Evolutionary conservation across 805 yeast species (phyloP), one percentile per base, ranked within the genome.

Genomic region (Isabelozyma gotoi): DNA sequence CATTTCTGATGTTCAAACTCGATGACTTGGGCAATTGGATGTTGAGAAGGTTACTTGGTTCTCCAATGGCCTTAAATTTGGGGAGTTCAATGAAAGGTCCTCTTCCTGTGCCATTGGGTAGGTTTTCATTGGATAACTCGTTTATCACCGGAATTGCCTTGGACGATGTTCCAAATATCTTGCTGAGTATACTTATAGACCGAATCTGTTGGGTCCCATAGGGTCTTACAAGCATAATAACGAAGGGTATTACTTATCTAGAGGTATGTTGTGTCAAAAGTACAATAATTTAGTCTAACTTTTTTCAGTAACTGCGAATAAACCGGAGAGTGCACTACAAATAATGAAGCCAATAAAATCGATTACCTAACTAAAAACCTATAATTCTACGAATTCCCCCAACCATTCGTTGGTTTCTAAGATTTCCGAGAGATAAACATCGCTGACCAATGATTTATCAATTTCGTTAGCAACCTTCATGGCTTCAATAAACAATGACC

Each of bases 61-160:
- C 41, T 2, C 80, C 81, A 11, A 75, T 46, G 3, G 76, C 68
- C 33, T 62, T 63, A 49, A 73, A 76, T 8, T 52, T 45, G 3
- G 76, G 73, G 7, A 74, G 60, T 44, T 72, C 77, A 19, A 66
- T 63, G 49, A 74, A 74, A 7, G 78, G 77, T 1, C 78, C 80
- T 14, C 53, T 55, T 0, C 77, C 79, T 0, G 79, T 69, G 3
- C 65, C 66, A n/a, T 50, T 53, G 2, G 77, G 73, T 20, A 51
- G 40, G 17, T 39, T 36, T 5, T 48, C 46, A 27, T 33, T 49
- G 7, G 54, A 38, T 10, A 47, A 20, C 27, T 43, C 47, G 7
- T 36, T 43, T 32, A 32, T 32, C 2, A 32, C 18, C 7, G 34
- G 34, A 1, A 32, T 32, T 32, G 34, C 10, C 4, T 4, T 14